These are phyloP conservation scores for Boehmeria nivea DNA, from an alignment of 306 rosid genomes.

Conservation along the genomic window DNA sequence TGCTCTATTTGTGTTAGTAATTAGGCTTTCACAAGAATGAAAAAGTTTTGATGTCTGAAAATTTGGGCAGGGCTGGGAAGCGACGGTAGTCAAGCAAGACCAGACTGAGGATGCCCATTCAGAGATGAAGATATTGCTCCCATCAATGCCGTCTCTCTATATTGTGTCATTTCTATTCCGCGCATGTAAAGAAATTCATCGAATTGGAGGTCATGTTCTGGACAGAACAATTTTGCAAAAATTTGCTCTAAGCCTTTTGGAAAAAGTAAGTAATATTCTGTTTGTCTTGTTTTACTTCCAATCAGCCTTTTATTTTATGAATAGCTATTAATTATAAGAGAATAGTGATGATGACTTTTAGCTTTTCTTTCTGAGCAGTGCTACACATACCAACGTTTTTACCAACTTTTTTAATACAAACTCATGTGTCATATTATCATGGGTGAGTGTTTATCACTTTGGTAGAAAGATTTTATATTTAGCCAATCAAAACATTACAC, in stretches of 20 bases:
- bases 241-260: constrained; percentile 61
- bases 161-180: constrained; percentile 71
- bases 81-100: constrained; percentile 79
- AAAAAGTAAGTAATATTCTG: constrained; percentile 49
- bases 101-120: constrained; percentile 66
- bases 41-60: constrained; percentile 12
- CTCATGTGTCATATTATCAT: too few species aligned
- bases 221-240: constrained; percentile 84
- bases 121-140: constrained; percentile 89
- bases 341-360: too few species aligned
- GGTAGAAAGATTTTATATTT: too few species aligned
- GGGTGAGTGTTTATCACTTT: too few species aligned
- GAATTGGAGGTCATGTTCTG: constrained; percentile 95
- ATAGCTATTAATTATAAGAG: too few species aligned
- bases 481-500: too few species aligned
- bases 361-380: too few species aligned
- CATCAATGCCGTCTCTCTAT: constrained; percentile 90
- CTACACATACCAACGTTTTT: too few species aligned
- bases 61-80: constrained; percentile 90
- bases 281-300: too few species aligned
- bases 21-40: too few species aligned
- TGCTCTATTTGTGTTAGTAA: too few species aligned
- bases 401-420: too few species aligned
- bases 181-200: constrained; percentile 89
- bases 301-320: not conserved